Base-by-base conservation (phyloP, 306 rosid species). In the Trifolium dubium region DNA sequence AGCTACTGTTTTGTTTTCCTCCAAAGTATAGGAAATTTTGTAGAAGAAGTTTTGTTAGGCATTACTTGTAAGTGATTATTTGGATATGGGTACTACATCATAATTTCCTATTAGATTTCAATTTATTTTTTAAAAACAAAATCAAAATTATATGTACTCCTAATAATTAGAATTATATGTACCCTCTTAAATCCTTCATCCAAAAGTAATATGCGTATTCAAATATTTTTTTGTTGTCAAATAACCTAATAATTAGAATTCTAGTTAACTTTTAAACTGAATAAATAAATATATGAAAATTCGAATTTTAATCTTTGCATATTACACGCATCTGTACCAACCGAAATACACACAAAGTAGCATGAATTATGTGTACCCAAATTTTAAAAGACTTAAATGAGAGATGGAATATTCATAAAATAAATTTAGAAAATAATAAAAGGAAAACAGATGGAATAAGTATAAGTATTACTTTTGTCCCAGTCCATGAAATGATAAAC, bases 401-500 rank as follows among this genome's bases (percentile, higher is more conserved):
- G 39, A 43, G 49, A 44, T 44, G 2, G n/a, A 44, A 44, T 44
- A 44, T 44, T 40, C 1, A 44, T 3, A 44, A 44, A 19, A 19
- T 8, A 0, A 3, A 53, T 23, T 23, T 23, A 18, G 17, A 13
- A 47, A 47, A 46, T 13, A 15, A 4, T 5, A 14, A n/a, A 50
- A n/a, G 9, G 1, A 54, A 8, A 31, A 19, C 12, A 5, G 6
- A 54, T 19, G 3, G 60, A 54, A 54, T 51, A 51, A 51, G 58
- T 51, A 51, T 28, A 18, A 67, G 0, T 1, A 23, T 23, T 23
- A 23, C 23, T 41, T 44, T 35, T 72, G 83, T 72, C 74, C 54
- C 55, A 18, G 28, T 61, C 44, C 44, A 43, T 28, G 13, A 73
- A 79, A 73, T 23, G 40, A 69, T 64, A 29, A 66, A 70, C 84